Evolutionary conservation across 495 filamentous ascomycete species (phyloP).

Genomic region (Aspergillus carlsbadensis): DNA sequence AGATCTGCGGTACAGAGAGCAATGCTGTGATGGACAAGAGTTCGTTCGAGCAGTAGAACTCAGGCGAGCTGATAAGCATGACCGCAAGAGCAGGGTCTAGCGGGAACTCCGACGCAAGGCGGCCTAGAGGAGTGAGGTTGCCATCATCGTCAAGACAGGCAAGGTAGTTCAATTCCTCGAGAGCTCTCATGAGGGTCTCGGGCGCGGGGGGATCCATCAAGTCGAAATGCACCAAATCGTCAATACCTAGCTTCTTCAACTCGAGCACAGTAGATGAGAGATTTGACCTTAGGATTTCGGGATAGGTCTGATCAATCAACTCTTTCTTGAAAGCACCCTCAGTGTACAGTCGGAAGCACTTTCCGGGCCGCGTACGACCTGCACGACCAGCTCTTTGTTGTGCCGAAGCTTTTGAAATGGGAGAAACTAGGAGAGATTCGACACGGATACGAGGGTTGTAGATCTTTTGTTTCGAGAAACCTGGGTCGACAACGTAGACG

Average conservation of each 20-base stretch:
- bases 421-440: conserved; percentile 91
- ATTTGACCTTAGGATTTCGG: conserved; percentile 93
- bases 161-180: conserved; percentile 97
- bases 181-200: conserved; percentile 96
- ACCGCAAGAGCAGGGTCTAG: conserved; percentile 94
- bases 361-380: conserved; percentile 94
- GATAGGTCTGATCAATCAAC: conserved; percentile 93
- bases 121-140: conserved; percentile 79
- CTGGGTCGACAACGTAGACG: conserved; percentile 97
- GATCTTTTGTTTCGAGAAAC: conserved; percentile 99
- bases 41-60: conserved; percentile 99
- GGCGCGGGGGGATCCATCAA: conserved; percentile 98
- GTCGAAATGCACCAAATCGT: conserved; percentile 97
- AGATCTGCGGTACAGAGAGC: conserved; percentile 92
- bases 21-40: conserved; percentile 93
- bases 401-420: conserved; percentile 97
- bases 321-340: conserved; percentile 97
- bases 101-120: conserved; percentile 91
- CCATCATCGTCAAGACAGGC: conserved; percentile 97
- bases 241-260: conserved; percentile 93
- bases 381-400: conserved; percentile 98
- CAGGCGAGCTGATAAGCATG: conserved; percentile 95
- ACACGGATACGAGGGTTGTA: conserved; percentile 97
- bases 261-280: conserved; percentile 92
- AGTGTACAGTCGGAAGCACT: conserved; percentile 96